Percentiles rank a stretch among this genome's conserved stretches.
Conservation (phyloP, 768 basidiomycete species). For the Phlebiopsis gigantea region DNA sequence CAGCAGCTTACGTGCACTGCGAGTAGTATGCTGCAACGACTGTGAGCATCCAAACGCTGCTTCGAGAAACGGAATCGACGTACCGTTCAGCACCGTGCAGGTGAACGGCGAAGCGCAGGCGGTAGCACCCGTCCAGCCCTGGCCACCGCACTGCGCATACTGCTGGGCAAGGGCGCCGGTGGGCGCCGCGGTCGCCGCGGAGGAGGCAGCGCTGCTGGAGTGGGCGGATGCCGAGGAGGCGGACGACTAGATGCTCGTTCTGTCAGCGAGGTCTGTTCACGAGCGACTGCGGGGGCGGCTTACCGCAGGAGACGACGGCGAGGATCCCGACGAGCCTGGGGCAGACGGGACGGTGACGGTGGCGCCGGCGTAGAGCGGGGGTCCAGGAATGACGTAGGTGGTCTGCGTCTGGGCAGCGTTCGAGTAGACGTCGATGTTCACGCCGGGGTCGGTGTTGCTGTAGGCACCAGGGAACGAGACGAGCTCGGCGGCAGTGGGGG, state of each 20-base stretch:
- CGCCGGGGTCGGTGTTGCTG: conserved; percentile 27
- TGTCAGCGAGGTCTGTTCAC: not conserved
- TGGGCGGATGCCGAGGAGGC: not conserved
- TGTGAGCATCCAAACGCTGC: not conserved
- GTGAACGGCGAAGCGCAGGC: conserved; percentile 9
- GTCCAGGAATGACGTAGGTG: conserved; percentile 38
- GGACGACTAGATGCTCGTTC: not conserved
- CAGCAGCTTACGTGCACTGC: conserved; percentile 9
- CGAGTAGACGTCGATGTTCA: conserved; percentile 35
- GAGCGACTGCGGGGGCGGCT: not conserved
- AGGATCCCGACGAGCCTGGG: too few relatives aligned
- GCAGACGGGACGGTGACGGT: conserved; percentile 8
- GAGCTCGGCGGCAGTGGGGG: conserved; percentile 27
- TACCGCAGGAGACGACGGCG: not conserved
- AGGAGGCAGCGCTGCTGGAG: not conserved
- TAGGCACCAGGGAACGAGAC: conserved; percentile 34
- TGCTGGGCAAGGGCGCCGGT: conserved; percentile 5
- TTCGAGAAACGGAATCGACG: not conserved
- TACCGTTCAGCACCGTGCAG: conserved; percentile 12
- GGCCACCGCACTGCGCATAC: conserved; percentile 15
- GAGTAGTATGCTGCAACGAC: conserved; percentile 10
- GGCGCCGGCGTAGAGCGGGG: conserved; percentile 25
- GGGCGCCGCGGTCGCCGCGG: not conserved
- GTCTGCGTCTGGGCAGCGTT: conserved; percentile 28
- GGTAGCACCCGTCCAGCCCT: conserved; percentile 9